These are phyloP conservation scores for Papiliotrema laurentii DNA, from an alignment of 1,284 basidiomycete genomes.

Conservation along the genomic window DNA sequence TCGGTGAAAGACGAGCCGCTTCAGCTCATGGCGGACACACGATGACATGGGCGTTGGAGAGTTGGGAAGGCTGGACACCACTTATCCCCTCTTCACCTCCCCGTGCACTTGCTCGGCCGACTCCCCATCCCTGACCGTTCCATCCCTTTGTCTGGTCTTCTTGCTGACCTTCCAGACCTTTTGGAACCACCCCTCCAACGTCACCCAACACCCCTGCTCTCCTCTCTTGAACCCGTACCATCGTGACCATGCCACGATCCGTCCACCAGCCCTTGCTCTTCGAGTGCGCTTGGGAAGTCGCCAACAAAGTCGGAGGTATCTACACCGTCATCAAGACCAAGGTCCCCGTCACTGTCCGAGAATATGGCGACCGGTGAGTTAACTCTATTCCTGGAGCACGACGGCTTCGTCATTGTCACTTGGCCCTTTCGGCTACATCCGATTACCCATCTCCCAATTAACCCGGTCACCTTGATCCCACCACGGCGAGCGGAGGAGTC, in stretches of 20 bases:
- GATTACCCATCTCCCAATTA: background rate
- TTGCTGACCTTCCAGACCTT: too few species aligned
- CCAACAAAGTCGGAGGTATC: slow-evolving; percentile 96
- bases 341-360: slow-evolving; percentile 91
- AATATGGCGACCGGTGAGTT: slow-evolving; percentile 57
- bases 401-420: too few species aligned
- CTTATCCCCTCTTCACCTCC: background rate
- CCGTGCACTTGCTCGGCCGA: too few species aligned
- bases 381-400: too few species aligned
- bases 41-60: too few species aligned
- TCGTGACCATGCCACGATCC: slow-evolving; percentile 54
- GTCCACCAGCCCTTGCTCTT: slow-evolving; percentile 74
- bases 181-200: too few species aligned
- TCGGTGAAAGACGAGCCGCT: too few species aligned
- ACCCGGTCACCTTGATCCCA: background rate
- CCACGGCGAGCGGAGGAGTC: background rate
- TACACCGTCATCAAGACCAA: slow-evolving; percentile 99
- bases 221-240: background rate
- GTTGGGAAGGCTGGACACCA: background rate
- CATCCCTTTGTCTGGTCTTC: too few species aligned
- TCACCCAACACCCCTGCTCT: background rate
- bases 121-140: too few species aligned
- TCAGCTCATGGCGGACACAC: too few species aligned
- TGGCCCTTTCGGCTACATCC: too few species aligned
- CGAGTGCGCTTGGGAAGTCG: slow-evolving; percentile 90